phyloP scores from a whole-genome alignment of 495 filamentous ascomycete genomes.

The Geopyxis carbonaria region DNA sequence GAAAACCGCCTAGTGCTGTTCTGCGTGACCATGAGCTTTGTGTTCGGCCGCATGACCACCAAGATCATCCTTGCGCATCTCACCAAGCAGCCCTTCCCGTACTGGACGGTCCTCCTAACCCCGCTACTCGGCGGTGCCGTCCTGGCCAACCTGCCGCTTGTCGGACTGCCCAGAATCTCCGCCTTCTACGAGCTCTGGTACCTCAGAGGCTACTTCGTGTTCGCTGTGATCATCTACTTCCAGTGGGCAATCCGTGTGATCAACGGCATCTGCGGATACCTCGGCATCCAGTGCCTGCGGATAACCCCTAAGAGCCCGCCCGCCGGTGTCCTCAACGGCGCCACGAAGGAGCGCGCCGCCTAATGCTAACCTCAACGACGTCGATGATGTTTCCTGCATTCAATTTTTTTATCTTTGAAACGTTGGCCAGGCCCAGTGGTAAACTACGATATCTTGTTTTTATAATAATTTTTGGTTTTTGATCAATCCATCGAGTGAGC shows the following conservation, averaged over 20 bases:
- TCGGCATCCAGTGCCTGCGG: constrained; percentile 86
- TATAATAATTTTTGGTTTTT: no score
- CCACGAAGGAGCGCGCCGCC: constrained; percentile 1
- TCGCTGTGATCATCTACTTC: constrained; percentile 68
- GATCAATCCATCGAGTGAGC: no score
- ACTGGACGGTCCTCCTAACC: constrained; percentile 80
- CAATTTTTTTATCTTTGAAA: no score
- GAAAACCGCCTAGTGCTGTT: constrained; percentile 83
- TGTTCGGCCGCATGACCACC: constrained; percentile 98
- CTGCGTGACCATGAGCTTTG: constrained; percentile 83
- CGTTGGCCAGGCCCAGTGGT: no score
- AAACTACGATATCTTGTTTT: no score
- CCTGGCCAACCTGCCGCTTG: constrained; percentile 59
- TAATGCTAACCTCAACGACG: no score
- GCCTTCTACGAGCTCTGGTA: constrained; percentile 54
- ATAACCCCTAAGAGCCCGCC: constrained; percentile 39
- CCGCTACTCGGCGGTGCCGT: constrained; percentile 74
- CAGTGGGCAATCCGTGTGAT: constrained; percentile 87
- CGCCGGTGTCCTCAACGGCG: constrained; percentile 9
- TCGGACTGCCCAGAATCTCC: constrained; percentile 52
- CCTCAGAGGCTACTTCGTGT: constrained; percentile 62
- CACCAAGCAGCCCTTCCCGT: constrained; percentile 82
- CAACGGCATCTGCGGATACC: constrained; percentile 72
- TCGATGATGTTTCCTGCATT: no score
- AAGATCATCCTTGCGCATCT: constrained; percentile 97